Evolutionary conservation across 179 eudicot genomes (phyloP).

Genomic region (Drosera spatulata): DNA sequence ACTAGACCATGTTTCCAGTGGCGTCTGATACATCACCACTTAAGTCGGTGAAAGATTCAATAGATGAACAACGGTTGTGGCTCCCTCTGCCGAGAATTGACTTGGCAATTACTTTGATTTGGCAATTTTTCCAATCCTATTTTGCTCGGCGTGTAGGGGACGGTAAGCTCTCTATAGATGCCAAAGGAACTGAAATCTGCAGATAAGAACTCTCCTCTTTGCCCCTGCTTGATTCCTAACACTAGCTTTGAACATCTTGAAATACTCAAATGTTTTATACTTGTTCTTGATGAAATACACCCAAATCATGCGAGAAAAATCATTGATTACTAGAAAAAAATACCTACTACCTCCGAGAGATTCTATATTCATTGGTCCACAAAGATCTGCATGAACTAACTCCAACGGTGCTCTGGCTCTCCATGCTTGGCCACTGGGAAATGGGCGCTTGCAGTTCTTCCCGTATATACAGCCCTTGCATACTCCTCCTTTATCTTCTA

Average conservation of each 20-base stretch:
- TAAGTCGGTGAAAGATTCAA: constrained; percentile 11
- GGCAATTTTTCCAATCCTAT: constrained; percentile 2
- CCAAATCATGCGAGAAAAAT: constrained; percentile 10
- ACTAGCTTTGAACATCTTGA: constrained; percentile 12
- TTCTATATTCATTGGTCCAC: background rate
- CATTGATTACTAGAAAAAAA: constrained; percentile 13
- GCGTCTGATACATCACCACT: constrained; percentile 6
- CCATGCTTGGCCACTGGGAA: constrained; percentile 11
- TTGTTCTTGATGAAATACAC: constrained; percentile 10
- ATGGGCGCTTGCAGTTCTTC: background rate
- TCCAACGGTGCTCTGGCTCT: constrained; percentile 9
- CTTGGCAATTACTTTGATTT: background rate
- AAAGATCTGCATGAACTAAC: constrained; percentile 8
- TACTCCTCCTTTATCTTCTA: background rate
- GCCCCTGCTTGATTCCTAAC: constrained; percentile 6
- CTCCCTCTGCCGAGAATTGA: constrained; percentile 8
- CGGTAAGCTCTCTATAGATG: constrained; percentile 1
- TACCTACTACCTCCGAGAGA: constrained; percentile 11
- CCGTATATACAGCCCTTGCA: constrained; percentile 9
- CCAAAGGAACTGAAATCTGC: constrained; percentile 5
- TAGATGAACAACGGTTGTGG: constrained; percentile 5
- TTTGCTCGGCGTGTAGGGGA: too few relatives aligned
- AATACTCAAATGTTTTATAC: constrained; percentile 14
- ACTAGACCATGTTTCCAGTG: constrained; percentile 4
- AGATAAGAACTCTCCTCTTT: constrained; percentile 7